These are phyloP conservation scores for Knoxdaviesia proteae DNA, from an alignment of 2,329 filamentous ascomycete species.

Conservation along the genomic window DNA sequence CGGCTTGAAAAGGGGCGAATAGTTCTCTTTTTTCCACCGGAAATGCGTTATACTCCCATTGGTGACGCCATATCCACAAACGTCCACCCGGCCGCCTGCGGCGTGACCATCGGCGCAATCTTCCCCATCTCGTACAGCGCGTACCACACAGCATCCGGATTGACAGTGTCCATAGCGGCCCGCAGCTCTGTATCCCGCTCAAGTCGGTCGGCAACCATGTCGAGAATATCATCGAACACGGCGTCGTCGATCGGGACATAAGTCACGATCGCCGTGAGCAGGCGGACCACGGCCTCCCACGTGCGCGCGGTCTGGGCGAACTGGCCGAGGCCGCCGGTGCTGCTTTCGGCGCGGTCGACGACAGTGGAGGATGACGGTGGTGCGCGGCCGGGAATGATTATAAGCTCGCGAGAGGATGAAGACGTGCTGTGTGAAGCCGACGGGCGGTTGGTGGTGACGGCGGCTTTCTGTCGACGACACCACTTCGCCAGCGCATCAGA, in stretches of 20 bases:
- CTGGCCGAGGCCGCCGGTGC: slow-evolving; percentile 22
- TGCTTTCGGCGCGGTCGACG: no score
- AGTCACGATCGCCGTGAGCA: slow-evolving; percentile 39
- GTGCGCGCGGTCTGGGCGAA: slow-evolving; percentile 41
- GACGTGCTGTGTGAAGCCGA: no score
- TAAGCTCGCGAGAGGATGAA: no score
- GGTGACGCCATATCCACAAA: slow-evolving; percentile 14
- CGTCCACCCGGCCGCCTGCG: slow-evolving; percentile 19
- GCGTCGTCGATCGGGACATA: slow-evolving; percentile 45
- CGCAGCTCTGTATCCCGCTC: slow-evolving; percentile 25
- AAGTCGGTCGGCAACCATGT: slow-evolving; percentile 33
- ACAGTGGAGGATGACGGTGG: no score
- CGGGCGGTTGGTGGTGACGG: no score
- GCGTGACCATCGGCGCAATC: slow-evolving; percentile 15
- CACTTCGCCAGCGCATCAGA: slow-evolving; percentile 20
- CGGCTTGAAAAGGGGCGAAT: no score
- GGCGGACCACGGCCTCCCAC: slow-evolving; percentile 38
- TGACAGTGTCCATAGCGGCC: slow-evolving; percentile 38
- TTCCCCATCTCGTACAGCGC: slow-evolving; percentile 26
- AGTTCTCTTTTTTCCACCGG: no score
- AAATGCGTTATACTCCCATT: no score
- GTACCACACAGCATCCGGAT: slow-evolving; percentile 63
- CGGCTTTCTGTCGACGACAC: background rate
- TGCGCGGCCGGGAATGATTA: no score
- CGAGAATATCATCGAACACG: slow-evolving; percentile 51